phyloP scores from a whole-genome alignment of 176 grass and related monocot genomes.

The Bonia amplexicaulis region DNA sequence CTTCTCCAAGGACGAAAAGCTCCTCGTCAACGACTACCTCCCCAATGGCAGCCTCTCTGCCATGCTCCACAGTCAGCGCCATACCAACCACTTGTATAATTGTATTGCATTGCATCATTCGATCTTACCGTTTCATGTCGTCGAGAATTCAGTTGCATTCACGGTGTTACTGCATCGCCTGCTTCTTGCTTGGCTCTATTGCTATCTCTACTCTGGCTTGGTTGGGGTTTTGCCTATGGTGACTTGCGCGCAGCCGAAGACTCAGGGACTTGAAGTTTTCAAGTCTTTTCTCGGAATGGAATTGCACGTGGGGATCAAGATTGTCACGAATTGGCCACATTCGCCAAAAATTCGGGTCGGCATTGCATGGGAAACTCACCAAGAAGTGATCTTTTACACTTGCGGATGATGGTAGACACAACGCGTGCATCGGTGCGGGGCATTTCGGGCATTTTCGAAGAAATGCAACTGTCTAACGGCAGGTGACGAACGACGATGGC shows the following conservation, averaged over 20 bases:
- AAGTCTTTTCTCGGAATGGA: neutral
- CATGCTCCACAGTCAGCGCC: slow-evolving; percentile 72
- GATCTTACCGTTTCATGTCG: too few relatives aligned
- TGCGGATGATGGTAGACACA: neutral
- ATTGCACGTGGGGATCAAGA: neutral
- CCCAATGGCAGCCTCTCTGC: slow-evolving; percentile 96
- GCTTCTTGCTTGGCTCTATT: too few relatives aligned
- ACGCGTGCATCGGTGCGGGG: neutral
- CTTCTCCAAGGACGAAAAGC: slow-evolving; percentile 96
- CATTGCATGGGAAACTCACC: slow-evolving; percentile 3
- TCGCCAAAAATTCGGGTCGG: neutral
- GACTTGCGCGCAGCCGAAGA: neutral
- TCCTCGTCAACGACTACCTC: slow-evolving; percentile 86
- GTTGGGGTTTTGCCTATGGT: too few relatives aligned
- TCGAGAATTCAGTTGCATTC: too few relatives aligned
- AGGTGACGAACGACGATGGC: too few relatives aligned
- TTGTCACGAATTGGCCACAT: neutral
- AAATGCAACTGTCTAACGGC: too few relatives aligned
- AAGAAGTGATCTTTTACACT: neutral
- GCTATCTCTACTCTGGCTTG: too few relatives aligned
- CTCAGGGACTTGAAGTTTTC: neutral
- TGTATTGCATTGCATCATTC: neutral
- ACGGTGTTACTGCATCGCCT: too few relatives aligned
- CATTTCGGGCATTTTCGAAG: too few relatives aligned
- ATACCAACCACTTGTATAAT: neutral